phyloP scores from a whole-genome alignment of 345 rosid genomes.

The Eucalyptus melliodora region DNA sequence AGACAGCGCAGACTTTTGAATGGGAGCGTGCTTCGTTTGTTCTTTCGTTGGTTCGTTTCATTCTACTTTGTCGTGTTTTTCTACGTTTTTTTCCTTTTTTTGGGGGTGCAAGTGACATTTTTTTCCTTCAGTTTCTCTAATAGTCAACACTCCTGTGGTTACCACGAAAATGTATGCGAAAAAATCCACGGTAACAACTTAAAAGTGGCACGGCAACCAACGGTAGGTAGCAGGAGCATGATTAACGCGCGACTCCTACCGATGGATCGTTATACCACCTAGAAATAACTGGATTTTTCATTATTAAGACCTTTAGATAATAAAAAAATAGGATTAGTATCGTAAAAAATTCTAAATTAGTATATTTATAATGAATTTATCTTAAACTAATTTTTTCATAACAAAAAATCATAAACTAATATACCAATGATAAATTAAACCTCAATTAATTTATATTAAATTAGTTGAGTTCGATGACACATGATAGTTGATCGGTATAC shows the following conservation, averaged over 20 bases:
- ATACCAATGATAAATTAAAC: accelerated
- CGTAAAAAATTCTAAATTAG: too few relatives aligned
- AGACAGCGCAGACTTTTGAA: neutral
- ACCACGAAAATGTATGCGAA: neutral
- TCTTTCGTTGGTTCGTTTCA: neutral
- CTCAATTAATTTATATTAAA: too few relatives aligned
- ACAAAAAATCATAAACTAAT: too few relatives aligned
- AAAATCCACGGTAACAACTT: neutral
- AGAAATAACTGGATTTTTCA: neutral
- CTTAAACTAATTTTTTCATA: too few relatives aligned
- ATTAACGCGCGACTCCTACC: neutral
- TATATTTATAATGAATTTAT: too few relatives aligned
- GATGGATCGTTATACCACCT: neutral
- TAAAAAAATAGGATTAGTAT: too few relatives aligned
- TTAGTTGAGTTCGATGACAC: accelerated
- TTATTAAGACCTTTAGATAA: neutral
- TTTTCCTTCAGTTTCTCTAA: neutral
- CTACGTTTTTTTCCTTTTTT: neutral
- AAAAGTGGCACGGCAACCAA: neutral
- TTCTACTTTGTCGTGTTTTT: neutral
- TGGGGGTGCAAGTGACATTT: neutral
- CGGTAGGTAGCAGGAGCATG: neutral
- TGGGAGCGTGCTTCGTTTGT: neutral
- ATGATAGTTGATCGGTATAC: accelerated
- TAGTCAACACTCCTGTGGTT: neutral